phyloP scores from a whole-genome alignment of 805 yeast species.

The Wickerhamomyces strasburgensis region DNA sequence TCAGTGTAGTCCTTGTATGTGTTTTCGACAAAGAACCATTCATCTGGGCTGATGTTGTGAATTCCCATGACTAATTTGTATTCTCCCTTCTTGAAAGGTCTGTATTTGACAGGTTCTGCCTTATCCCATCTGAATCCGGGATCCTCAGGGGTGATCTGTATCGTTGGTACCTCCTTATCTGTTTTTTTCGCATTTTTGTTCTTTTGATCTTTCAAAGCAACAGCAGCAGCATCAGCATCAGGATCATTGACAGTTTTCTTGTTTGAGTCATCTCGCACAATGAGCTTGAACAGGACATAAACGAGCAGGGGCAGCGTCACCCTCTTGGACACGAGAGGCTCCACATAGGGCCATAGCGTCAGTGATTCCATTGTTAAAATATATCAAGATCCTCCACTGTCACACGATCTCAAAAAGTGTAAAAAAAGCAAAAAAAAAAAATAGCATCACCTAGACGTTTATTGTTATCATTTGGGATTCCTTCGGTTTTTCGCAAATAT shows the following conservation, averaged over 20 bases:
- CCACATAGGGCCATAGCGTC: too few species aligned
- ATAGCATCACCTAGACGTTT: too few species aligned
- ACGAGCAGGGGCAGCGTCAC: conserved; percentile 22
- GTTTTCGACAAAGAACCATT: conserved; percentile 59
- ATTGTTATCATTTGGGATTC: too few species aligned
- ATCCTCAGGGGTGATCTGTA: conserved; percentile 27
- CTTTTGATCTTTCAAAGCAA: too few species aligned
- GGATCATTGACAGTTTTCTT: too few species aligned
- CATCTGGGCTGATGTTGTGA: conserved; percentile 40
- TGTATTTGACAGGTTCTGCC: conserved; percentile 39
- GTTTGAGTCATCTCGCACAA: neutral
- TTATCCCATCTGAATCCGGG: conserved; percentile 39
- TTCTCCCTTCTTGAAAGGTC: conserved; percentile 59
- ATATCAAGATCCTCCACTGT: too few species aligned
- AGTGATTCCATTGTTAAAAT: too few species aligned
- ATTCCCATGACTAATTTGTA: conserved; percentile 64
- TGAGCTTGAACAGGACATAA: conserved; percentile 15
- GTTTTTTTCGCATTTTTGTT: neutral
- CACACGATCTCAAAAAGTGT: too few species aligned
- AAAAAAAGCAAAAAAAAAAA: too few species aligned
- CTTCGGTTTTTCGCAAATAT: too few species aligned
- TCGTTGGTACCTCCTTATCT: neutral
- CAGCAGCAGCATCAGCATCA: too few species aligned
- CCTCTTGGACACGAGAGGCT: conserved; percentile 13
- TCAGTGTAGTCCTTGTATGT: conserved; percentile 46